A percentile compares a stretch with the other conserved stretches of the same genome.
Conservation (phyloP, 257 asterid genomes). For the Rehmannia glutinosa region DNA sequence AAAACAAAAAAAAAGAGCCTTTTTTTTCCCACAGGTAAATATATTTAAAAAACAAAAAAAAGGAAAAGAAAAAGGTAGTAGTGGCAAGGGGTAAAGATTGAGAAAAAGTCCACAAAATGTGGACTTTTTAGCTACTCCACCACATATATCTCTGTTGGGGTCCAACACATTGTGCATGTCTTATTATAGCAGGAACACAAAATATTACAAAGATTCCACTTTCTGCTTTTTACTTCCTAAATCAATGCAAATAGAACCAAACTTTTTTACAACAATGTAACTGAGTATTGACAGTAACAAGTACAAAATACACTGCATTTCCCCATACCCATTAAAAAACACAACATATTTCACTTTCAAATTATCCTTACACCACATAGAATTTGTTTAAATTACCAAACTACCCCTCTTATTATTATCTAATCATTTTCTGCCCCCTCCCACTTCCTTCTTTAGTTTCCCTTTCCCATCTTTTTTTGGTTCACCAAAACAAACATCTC, state of each 20-base stretch:
- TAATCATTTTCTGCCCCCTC: not conserved
- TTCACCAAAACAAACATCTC: slow-evolving; percentile 74
- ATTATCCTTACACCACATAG: not conserved
- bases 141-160: slow-evolving; percentile 24
- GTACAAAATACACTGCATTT: slow-evolving; percentile 22
- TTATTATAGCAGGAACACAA: slow-evolving; percentile 30
- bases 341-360: slow-evolving; percentile 21
- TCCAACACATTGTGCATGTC: slow-evolving; percentile 43
- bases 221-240: slow-evolving; percentile 14
- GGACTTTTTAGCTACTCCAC: slow-evolving; percentile 39
- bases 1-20: not conserved
- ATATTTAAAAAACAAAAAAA: not conserved
- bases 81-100: slow-evolving; percentile 11
- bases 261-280: slow-evolving; percentile 10
- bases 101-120: slow-evolving; percentile 39
- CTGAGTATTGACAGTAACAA: slow-evolving; percentile 31
- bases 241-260: slow-evolving; percentile 11
- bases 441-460: slow-evolving; percentile 26
- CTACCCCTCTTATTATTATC: not conserved
- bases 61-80: not conserved
- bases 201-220: slow-evolving; percentile 48
- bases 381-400: not conserved
- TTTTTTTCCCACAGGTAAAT: not conserved
- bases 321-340: slow-evolving; percentile 26
- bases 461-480: slow-evolving; percentile 29